Percentiles rank a stretch among this genome's conserved stretches.
phyloP scores from a whole-genome alignment of 352 stramenopile species.

The Phytophthora europaea region DNA sequence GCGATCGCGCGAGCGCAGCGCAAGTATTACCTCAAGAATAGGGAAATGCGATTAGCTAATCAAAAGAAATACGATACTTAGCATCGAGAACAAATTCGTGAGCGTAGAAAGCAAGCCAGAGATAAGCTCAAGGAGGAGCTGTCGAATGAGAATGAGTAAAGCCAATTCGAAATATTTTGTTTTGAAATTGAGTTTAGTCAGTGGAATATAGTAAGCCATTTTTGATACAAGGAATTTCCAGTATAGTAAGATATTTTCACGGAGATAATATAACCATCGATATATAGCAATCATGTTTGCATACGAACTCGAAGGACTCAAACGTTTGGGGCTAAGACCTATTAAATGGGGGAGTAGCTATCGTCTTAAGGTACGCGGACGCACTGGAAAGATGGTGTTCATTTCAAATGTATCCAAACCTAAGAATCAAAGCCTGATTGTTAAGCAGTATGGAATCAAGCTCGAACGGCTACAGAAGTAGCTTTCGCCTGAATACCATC shows the following conservation, averaged over 20 bases:
- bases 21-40: constrained; percentile 10
- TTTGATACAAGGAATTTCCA: background rate
- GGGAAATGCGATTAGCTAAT: background rate
- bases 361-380: constrained; percentile 8
- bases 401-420: background rate
- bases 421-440: background rate
- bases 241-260: background rate
- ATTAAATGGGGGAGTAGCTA: constrained; percentile 15
- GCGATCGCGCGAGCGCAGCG: background rate
- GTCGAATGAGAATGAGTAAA: background rate
- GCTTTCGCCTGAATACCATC: background rate
- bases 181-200: constrained; percentile 3
- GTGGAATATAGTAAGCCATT: background rate
- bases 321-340: constrained; percentile 3
- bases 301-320: constrained; percentile 18
- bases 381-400: constrained; percentile 12
- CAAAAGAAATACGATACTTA: constrained; percentile 5
- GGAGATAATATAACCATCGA: background rate
- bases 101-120: background rate
- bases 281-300: constrained; percentile 6
- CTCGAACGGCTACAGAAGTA: background rate
- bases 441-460: background rate
- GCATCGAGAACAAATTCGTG: constrained; percentile 1
- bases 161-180: background rate
- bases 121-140: background rate